phyloP scores from a whole-genome alignment of 2,329 filamentous ascomycete species.

The Alternaria rosae region DNA sequence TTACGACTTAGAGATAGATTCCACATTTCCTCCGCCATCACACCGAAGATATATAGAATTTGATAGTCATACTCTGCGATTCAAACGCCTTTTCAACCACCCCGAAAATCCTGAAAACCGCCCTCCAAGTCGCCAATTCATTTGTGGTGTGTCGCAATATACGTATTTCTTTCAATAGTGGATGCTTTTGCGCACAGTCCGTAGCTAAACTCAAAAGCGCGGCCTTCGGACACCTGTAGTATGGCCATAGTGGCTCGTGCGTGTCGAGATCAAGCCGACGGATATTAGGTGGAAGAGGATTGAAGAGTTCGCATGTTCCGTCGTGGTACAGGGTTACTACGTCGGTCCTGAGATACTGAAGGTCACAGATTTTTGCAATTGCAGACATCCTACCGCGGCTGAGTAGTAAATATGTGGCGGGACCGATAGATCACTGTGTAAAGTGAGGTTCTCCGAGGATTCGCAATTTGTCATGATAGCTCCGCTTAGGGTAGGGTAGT shows the following conservation, averaged over 20 bases:
- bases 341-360: neutral
- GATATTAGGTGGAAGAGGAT: neutral
- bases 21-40: no score
- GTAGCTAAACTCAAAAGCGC: neutral
- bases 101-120: neutral
- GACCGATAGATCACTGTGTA: neutral
- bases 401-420: neutral
- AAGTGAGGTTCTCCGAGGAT: neutral
- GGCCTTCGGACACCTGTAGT: neutral
- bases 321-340: neutral
- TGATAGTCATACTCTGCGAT: neutral
- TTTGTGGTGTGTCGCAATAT: neutral
- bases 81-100: neutral
- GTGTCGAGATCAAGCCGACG: neutral
- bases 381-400: neutral
- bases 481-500: neutral
- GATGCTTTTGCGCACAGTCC: neutral
- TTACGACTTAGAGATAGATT: no score
- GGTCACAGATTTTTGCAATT: neutral
- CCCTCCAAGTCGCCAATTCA: neutral
- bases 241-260: neutral
- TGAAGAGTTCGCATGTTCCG: neutral
- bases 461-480: neutral
- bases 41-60: no score
- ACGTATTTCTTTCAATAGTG: neutral